Percentiles rank a stretch among this genome's conserved stretches.
Conservation (phyloP, 1,139 yeast species). For the Debaryomycetaceae sp. region DNA sequence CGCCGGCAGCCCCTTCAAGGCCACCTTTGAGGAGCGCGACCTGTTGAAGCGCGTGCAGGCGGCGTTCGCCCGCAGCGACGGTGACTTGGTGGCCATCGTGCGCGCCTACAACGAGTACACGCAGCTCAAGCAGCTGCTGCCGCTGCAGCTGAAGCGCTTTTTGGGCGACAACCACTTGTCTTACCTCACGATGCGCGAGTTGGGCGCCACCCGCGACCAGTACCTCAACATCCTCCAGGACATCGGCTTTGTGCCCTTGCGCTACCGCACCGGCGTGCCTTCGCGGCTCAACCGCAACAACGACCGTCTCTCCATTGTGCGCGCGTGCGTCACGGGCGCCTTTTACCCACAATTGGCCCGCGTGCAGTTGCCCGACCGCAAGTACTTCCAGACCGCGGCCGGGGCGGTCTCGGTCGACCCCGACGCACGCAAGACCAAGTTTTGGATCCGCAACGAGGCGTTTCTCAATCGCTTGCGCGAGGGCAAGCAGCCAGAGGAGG, state of each 20-base stretch:
- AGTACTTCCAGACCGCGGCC: conserved; percentile 60
- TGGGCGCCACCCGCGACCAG: conserved; percentile 66
- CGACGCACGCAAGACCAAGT: conserved; percentile 68
- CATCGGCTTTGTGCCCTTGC: conserved; percentile 65
- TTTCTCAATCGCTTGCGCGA: conserved; percentile 18
- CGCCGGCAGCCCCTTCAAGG: conserved; percentile 68
- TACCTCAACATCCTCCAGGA: conserved; percentile 65
- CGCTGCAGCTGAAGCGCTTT: conserved; percentile 36
- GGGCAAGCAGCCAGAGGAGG: conserved; percentile 11
- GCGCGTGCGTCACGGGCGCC: conserved; percentile 74
- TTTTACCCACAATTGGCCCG: conserved; percentile 79
- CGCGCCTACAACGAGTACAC: conserved; percentile 55
- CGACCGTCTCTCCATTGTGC: conserved; percentile 46
- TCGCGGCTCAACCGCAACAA: conserved; percentile 44
- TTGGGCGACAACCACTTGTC: conserved; percentile 63
- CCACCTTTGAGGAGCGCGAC: conserved; percentile 61
- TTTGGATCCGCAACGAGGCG: conserved; percentile 65
- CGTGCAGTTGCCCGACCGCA: conserved; percentile 78
- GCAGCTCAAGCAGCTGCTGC: conserved; percentile 19
- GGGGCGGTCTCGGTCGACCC: conserved; percentile 86
- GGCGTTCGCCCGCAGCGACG: conserved; percentile 36
- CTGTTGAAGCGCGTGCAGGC: conserved; percentile 49
- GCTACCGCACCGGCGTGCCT: conserved; percentile 24
- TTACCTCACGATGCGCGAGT: conserved; percentile 61
- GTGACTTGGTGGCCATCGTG: conserved; percentile 71